These are phyloP conservation scores for Athelia sp. DNA, from an alignment of 1,284 basidiomycete species.

Conservation along the genomic window DNA sequence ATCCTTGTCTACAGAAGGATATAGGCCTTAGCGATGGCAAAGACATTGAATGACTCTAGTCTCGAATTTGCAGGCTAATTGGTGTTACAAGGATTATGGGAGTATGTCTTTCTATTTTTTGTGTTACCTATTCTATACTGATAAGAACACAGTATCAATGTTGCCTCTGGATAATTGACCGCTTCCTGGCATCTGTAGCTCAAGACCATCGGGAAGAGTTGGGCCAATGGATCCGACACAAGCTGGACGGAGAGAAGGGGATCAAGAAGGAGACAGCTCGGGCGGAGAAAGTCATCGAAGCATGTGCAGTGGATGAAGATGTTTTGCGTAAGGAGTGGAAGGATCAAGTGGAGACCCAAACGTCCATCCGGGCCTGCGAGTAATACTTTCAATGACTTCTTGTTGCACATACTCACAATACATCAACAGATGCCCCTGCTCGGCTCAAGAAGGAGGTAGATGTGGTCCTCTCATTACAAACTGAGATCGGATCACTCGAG, in stretches of 20 bases:
- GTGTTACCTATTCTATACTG: background rate
- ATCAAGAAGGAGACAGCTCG: background rate
- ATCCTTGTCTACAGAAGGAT: constrained; percentile 8
- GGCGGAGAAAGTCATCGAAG: background rate
- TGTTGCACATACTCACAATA: background rate
- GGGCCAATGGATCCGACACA: constrained; percentile 15
- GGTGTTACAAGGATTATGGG: background rate
- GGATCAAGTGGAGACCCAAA: constrained; percentile 8
- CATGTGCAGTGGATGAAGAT: background rate
- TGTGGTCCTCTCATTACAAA: constrained; percentile 10
- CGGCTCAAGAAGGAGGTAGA: constrained; percentile 12
- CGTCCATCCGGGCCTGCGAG: constrained; percentile 12
- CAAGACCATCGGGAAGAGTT: constrained; percentile 10
- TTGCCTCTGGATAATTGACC: constrained; percentile 23
- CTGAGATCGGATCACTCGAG: constrained; percentile 8
- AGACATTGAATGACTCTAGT: constrained; percentile 14
- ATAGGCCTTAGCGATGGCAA: constrained; percentile 14
- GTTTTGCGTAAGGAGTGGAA: constrained; percentile 8
- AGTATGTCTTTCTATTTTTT: background rate
- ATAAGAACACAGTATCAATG: constrained; percentile 12
- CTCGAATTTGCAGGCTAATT: constrained; percentile 4
- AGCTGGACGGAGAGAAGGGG: background rate
- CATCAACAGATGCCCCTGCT: constrained; percentile 11
- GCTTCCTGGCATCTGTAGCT: constrained; percentile 15
- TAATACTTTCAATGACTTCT: background rate